Conservation (phyloP, 148 eudicot genomes). For the Heliosperma pusillum region DNA sequence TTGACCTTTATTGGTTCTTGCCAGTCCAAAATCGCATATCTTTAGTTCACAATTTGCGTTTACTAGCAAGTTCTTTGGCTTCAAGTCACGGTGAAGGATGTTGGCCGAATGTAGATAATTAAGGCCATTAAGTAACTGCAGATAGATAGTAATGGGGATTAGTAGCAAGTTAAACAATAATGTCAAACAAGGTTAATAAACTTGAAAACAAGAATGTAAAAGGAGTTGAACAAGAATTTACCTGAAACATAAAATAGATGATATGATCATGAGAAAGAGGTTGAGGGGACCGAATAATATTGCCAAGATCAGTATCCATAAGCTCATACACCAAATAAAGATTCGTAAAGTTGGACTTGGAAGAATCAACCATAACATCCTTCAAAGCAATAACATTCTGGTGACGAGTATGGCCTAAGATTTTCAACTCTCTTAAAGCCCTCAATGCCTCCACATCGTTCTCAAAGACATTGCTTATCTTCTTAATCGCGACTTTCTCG, state of each 20-base stretch:
- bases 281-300: constrained; percentile 36
- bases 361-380: too few relatives aligned
- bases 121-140: constrained; percentile 5
- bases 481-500: constrained; percentile 44
- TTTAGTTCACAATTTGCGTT: constrained; percentile 2
- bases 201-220: neutral
- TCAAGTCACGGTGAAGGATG: constrained; percentile 14
- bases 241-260: constrained; percentile 49
- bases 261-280: constrained; percentile 35
- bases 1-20: constrained; percentile 1
- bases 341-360: too few relatives aligned
- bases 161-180: too few relatives aligned
- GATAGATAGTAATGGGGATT: too few relatives aligned
- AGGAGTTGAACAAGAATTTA: neutral
- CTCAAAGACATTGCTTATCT: constrained; percentile 40
- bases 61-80: neutral
- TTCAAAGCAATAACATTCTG: constrained; percentile 45
- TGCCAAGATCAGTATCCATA: constrained; percentile 47
- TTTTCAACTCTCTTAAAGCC: constrained; percentile 38
- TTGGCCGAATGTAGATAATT: constrained; percentile 9
- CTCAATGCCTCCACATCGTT: constrained; percentile 31
- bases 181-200: neutral
- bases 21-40: constrained; percentile 15
- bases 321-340: constrained; percentile 42
- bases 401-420: constrained; percentile 36